phyloP scores from a whole-genome alignment of 208 protist genomes.

The Trichomonas vaginalis region DNA sequence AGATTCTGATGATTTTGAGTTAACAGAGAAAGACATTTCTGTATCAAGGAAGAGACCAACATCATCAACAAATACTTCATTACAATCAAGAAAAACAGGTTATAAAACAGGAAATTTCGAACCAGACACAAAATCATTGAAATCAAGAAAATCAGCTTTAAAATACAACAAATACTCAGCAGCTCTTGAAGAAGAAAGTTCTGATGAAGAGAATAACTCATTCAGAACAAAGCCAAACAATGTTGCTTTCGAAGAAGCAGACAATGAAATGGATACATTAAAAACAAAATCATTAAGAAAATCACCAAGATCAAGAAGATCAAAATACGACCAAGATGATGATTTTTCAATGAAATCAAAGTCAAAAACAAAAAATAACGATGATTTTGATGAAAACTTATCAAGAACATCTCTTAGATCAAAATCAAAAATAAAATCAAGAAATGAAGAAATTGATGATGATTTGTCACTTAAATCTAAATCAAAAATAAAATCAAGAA shows the following conservation, averaged over 20 bases:
- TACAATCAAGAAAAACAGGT: not conserved
- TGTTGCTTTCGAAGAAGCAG: too few relatives aligned
- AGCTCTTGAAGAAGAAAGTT: not conserved
- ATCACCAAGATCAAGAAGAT: not conserved
- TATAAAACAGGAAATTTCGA: not conserved
- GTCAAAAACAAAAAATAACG: too few relatives aligned
- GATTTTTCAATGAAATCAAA: too few relatives aligned
- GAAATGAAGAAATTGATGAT: not conserved
- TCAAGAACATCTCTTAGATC: too few relatives aligned
- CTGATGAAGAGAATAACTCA: not conserved
- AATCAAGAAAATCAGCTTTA: not conserved
- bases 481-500: not conserved
- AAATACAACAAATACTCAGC: not conserved
- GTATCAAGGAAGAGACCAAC: not conserved
- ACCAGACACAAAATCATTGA: not conserved
- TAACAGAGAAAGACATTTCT: not conserved
- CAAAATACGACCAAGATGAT: too few relatives aligned
- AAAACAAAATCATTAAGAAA: not conserved
- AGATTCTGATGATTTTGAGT: not conserved
- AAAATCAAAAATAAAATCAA: too few relatives aligned
- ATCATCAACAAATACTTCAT: not conserved
- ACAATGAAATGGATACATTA: too few relatives aligned
- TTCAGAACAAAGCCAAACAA: not conserved
- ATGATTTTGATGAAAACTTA: too few relatives aligned
- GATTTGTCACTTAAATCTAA: not conserved